Conservation (phyloP, 2,329 filamentous ascomycete species). For the Knufia fluminis region DNA sequence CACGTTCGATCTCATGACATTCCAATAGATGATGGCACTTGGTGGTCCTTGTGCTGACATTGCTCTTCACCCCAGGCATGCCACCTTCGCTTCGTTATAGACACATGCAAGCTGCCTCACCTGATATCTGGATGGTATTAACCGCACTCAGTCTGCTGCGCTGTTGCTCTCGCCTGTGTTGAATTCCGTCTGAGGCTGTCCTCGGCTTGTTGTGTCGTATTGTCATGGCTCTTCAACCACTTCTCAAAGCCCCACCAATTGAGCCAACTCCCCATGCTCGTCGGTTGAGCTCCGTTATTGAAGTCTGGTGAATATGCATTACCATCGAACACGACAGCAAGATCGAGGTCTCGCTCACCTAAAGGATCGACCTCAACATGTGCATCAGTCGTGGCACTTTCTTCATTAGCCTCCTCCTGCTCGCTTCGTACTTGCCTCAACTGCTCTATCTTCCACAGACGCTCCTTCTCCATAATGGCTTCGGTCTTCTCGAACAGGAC, state of each 20-base stretch:
- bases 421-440: not conserved
- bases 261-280: slow-evolving; percentile 1
- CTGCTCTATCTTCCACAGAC: not conserved
- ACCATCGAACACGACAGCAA: slow-evolving; percentile 4
- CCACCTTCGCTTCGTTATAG: no score
- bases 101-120: no score
- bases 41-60: no score
- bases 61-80: no score
- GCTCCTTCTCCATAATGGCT: not conserved
- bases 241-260: slow-evolving; percentile 5
- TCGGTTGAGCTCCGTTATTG: not conserved
- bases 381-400: not conserved
- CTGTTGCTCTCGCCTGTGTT: not conserved
- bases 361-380: not conserved
- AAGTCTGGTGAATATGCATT: not conserved
- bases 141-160: not conserved
- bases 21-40: not conserved
- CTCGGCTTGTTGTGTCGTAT: not conserved
- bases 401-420: not conserved
- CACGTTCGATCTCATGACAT: not conserved
- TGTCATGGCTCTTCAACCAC: not conserved
- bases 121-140: no score
- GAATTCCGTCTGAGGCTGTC: not conserved
- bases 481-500: not conserved
- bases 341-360: not conserved